Conservation (phyloP, 768 basidiomycete species). For the Tephrocybe sp. region DNA sequence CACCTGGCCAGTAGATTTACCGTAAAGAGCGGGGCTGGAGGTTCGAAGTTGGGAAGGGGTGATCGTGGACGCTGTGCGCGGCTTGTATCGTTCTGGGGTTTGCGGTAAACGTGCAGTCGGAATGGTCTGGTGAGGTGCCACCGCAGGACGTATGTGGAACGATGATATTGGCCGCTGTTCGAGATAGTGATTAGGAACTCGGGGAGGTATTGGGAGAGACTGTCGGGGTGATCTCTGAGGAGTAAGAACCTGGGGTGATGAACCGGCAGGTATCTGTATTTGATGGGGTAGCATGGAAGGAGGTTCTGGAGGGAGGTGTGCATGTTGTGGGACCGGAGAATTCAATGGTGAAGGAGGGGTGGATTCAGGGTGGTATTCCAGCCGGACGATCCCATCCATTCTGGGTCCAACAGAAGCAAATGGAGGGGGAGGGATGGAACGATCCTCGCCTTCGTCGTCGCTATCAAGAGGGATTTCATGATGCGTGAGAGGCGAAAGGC, state of each 20-base stretch:
- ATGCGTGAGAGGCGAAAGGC: not conserved
- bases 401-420: constrained; percentile 35
- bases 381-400: constrained; percentile 32
- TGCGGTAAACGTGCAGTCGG: not conserved
- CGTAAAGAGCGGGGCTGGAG: constrained; percentile 35
- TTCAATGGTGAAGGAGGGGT: constrained; percentile 21
- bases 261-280: constrained; percentile 1
- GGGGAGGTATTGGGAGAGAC: constrained; percentile 16
- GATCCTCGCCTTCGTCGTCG: constrained; percentile 21
- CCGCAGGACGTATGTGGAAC: not conserved
- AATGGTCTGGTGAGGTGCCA: not conserved
- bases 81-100: constrained; percentile 2
- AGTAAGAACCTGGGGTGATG: not conserved
- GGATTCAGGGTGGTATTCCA: constrained; percentile 23
- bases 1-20: constrained; percentile 3
- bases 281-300: constrained; percentile 5
- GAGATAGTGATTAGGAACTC: constrained; percentile 8
- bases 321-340: constrained; percentile 16
- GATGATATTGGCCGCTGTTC: constrained; percentile 15
- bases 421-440: constrained; percentile 36
- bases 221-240: constrained; percentile 20
- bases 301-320: constrained; percentile 8
- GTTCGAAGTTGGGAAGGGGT: constrained; percentile 8
- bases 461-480: constrained; percentile 14
- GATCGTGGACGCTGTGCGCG: constrained; percentile 9